phyloP scores from a whole-genome alignment of 1,284 basidiomycete genomes.

The Fomes fomentarius region DNA sequence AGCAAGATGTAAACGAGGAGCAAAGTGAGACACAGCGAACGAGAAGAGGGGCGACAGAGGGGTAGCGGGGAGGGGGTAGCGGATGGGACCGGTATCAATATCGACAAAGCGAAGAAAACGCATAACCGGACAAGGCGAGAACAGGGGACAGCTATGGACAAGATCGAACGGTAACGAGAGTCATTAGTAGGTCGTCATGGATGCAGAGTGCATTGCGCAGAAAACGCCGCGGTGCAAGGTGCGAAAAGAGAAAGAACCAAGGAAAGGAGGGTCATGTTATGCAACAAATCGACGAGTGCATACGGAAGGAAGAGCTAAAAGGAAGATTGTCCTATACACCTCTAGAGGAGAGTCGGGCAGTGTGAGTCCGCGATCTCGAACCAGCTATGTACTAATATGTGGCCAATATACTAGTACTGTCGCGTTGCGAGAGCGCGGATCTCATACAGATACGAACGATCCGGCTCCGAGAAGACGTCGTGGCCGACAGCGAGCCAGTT shows the following conservation, averaged over 20 bases:
- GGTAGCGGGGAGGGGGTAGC: conserved; percentile 25
- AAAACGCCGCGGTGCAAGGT: not conserved
- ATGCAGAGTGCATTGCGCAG: not conserved
- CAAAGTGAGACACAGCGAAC: conserved; percentile 30
- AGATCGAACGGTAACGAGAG: not conserved
- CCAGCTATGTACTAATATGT: conserved; percentile 4
- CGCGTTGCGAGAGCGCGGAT: conserved; percentile 81
- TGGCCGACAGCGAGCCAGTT: conserved; percentile 63
- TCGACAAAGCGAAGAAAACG: conserved; percentile 23
- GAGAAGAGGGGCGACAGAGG: conserved; percentile 29
- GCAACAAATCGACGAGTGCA: conserved; percentile 11
- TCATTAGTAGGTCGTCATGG: conserved; percentile 27
- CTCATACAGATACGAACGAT: conserved; percentile 71
- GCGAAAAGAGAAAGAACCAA: conserved; percentile 7
- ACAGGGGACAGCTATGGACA: conserved; percentile 4
- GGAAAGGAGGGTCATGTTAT: conserved; percentile 5
- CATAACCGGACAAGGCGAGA: conserved; percentile 13
- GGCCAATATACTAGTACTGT: conserved; percentile 55
- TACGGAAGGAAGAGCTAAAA: conserved; percentile 3
- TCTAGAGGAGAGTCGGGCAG: conserved; percentile 20
- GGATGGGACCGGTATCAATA: conserved; percentile 25
- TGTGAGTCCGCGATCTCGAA: conserved; percentile 17
- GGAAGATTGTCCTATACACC: conserved; percentile 22
- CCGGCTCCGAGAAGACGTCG: conserved; percentile 48
- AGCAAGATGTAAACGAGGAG: conserved; percentile 12